Conservation (phyloP, 2,329 filamentous ascomycete genomes). For the Piedraia hortae region DNA sequence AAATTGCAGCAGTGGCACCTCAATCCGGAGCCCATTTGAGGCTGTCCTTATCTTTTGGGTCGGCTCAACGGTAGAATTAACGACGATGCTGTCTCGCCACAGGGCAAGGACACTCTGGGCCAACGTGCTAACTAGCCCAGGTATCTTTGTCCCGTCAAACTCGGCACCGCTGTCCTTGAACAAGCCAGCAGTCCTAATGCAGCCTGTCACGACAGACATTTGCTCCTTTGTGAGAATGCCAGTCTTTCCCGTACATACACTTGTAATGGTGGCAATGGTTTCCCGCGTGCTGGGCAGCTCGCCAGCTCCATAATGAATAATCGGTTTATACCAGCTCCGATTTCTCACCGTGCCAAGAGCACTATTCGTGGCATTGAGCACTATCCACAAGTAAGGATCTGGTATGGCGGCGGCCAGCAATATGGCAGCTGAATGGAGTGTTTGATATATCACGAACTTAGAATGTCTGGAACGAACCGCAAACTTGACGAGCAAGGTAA, state of each 20-base stretch:
- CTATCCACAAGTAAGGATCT: slow-evolving; percentile 37
- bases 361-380: too few relatives aligned
- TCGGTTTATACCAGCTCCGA: too few relatives aligned
- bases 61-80: slow-evolving; percentile 46
- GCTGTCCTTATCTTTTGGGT: slow-evolving; percentile 32
- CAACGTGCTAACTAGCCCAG: slow-evolving; percentile 13
- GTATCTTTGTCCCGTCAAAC: slow-evolving; percentile 23
- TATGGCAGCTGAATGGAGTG: slow-evolving; percentile 36
- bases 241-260: slow-evolving; percentile 58
- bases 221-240: slow-evolving; percentile 48
- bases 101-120: slow-evolving; percentile 26
- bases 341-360: too few relatives aligned
- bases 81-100: slow-evolving; percentile 33
- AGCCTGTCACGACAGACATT: slow-evolving; percentile 51
- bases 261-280: slow-evolving; percentile 44
- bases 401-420: slow-evolving; percentile 41
- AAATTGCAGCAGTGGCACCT: slow-evolving; percentile 46
- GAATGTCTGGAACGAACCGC: slow-evolving; percentile 56
- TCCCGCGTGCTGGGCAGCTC: slow-evolving; percentile 41
- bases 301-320: slow-evolving; percentile 38
- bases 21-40: slow-evolving; percentile 47
- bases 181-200: slow-evolving; percentile 30
- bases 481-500: slow-evolving; percentile 69
- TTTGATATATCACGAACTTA: slow-evolving; percentile 36
- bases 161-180: slow-evolving; percentile 11